Percentiles rank a stretch among this genome's conserved stretches.
These are phyloP conservation scores for Eucalyptus erythrocorys DNA, from an alignment of 345 rosid genomes.

Conservation along the genomic window DNA sequence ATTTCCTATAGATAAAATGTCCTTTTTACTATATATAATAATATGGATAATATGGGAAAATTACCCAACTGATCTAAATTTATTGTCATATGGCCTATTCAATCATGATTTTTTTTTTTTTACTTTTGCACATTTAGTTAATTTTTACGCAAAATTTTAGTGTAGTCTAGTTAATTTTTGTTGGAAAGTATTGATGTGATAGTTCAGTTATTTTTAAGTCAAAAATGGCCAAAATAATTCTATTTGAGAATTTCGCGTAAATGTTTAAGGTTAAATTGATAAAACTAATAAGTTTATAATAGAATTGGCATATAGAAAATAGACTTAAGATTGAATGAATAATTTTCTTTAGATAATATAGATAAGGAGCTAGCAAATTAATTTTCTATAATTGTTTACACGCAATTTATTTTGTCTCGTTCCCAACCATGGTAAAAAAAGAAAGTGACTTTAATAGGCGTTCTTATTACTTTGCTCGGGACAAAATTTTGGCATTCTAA, in stretches of 20 bases:
- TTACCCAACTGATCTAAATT: neutral
- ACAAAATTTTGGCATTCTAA: neutral
- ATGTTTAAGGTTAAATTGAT: neutral
- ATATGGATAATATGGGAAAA: neutral
- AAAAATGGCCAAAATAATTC: neutral
- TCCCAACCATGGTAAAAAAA: neutral
- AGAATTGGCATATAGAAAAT: neutral
- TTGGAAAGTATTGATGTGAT: rapidly evolving
- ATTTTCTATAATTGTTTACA: neutral
- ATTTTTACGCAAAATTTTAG: neutral
- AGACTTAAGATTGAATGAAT: neutral
- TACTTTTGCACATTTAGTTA: neutral
- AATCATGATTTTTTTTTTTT: rapidly evolving
- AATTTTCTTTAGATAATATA: neutral
- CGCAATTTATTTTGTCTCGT: neutral
- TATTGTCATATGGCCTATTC: neutral
- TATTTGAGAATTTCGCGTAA: neutral
- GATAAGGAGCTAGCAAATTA: neutral
- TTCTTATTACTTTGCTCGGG: neutral
- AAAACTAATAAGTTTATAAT: neutral
- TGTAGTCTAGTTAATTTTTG: neutral
- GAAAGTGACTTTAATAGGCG: neutral
- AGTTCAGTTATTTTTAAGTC: rapidly evolving
- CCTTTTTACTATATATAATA: neutral
- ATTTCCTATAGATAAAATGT: neutral